Percentiles rank a stretch among this genome's conserved stretches.
Evolutionary conservation across 1,284 basidiomycete species (phyloP).

Genomic region (Ganoderma boninense): DNA sequence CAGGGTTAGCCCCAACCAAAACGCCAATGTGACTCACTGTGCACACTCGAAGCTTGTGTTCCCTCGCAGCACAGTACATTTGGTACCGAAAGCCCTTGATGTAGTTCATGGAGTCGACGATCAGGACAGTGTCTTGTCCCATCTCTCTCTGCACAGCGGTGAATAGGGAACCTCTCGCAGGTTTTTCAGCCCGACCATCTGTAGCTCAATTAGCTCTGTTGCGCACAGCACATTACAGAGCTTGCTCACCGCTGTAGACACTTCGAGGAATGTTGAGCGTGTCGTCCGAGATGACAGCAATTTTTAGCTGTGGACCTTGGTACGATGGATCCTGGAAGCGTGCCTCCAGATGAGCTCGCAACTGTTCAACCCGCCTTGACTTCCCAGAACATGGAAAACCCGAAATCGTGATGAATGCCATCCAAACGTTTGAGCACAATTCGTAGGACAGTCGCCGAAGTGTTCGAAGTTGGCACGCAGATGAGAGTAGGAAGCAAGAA

Average conservation of each 20-base stretch:
- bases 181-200: slow-evolving; percentile 66
- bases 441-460: background rate
- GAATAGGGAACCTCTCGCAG: background rate
- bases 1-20: background rate
- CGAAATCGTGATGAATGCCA: slow-evolving; percentile 95
- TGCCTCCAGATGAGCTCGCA: slow-evolving; percentile 67
- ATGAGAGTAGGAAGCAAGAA: slow-evolving; percentile 12
- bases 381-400: slow-evolving; percentile 94
- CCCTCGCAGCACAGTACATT: slow-evolving; percentile 95
- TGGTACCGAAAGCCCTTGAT: slow-evolving; percentile 99
- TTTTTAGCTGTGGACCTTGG: slow-evolving; percentile 60
- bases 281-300: slow-evolving; percentile 85
- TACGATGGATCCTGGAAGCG: slow-evolving; percentile 61
- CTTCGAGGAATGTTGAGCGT: slow-evolving; percentile 68
- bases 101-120: slow-evolving; percentile 94
- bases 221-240: background rate
- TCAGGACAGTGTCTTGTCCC: slow-evolving; percentile 56
- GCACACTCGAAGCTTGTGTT: slow-evolving; percentile 82
- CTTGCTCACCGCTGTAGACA: slow-evolving; percentile 77
- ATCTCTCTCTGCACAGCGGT: slow-evolving; percentile 76
- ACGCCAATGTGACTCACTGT: slow-evolving; percentile 68
- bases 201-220: slow-evolving; percentile 7
- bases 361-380: slow-evolving; percentile 73
- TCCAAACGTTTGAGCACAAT: slow-evolving; percentile 40
- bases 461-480: background rate